phyloP scores from a whole-genome alignment of 208 protist genomes.

The Wallacemonas sp. region DNA sequence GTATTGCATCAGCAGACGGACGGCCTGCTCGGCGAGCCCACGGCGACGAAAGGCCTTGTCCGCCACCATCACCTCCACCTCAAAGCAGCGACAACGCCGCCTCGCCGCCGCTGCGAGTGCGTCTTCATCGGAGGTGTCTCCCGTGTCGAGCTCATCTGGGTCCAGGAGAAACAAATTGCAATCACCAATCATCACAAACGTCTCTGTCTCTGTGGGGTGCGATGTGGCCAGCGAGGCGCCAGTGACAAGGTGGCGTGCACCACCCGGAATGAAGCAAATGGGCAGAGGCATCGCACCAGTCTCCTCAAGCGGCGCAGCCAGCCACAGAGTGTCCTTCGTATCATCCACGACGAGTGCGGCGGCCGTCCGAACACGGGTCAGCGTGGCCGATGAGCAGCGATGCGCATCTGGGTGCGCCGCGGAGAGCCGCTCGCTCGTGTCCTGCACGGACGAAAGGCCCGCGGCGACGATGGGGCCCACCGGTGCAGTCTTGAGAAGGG shows the following conservation, averaged over 20 bases:
- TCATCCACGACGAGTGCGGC: neutral
- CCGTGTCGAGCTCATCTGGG: slow-evolving; percentile 19
- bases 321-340: neutral
- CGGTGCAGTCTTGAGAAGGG: neutral
- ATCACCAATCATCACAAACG: slow-evolving; percentile 82
- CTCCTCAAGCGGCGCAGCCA: neutral
- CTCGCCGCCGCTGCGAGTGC: neutral
- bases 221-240: neutral
- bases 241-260: neutral
- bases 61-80: slow-evolving; percentile 92
- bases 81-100: slow-evolving; percentile 58
- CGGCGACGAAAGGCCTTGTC: slow-evolving; percentile 58
- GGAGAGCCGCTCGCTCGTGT: neutral
- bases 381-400: neutral
- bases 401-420: neutral
- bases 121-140: neutral
- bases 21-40: slow-evolving; percentile 72
- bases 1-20: slow-evolving; percentile 88
- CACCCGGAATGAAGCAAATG: slow-evolving; percentile 2
- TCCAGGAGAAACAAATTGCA: slow-evolving; percentile 87
- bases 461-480: neutral
- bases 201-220: neutral
- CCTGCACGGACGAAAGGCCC: neutral
- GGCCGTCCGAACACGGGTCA: neutral
- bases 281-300: neutral